Percentiles rank a stretch among this genome's conserved stretches.
These are phyloP conservation scores for Groenewaldozyma tartarivorans DNA, from an alignment of 805 yeast species.

Conservation along the genomic window DNA sequence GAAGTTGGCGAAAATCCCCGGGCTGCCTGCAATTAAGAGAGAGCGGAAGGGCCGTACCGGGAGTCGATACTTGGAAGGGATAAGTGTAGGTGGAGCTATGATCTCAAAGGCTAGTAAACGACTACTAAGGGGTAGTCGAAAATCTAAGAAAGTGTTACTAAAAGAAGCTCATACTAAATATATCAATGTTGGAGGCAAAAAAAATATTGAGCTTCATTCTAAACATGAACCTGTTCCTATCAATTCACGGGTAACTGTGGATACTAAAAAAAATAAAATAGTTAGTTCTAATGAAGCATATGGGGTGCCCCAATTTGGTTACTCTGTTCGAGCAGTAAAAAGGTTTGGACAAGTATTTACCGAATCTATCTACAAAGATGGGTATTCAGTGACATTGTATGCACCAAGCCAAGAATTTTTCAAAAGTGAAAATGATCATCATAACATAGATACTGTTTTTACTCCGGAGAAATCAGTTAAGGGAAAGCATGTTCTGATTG, in stretches of 20 bases:
- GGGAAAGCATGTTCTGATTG: slow-evolving; percentile 35
- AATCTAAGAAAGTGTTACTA: slow-evolving; percentile 41
- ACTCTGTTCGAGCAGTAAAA: slow-evolving; percentile 59
- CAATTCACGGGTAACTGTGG: slow-evolving; percentile 75
- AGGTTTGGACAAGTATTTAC: slow-evolving; percentile 59
- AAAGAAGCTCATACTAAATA: slow-evolving; percentile 53
- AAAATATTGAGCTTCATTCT: slow-evolving; percentile 45
- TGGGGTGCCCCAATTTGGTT: slow-evolving; percentile 35
- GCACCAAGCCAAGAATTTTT: slow-evolving; percentile 57
- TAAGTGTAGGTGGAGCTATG: slow-evolving; percentile 31
- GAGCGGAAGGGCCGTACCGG: slow-evolving; percentile 24
- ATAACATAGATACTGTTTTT: slow-evolving; percentile 5
- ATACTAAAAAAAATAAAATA: slow-evolving; percentile 47
- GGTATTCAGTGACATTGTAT: slow-evolving; percentile 60
- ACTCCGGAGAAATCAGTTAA: slow-evolving; percentile 18
- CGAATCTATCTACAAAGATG: slow-evolving; percentile 52
- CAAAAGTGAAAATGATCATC: slow-evolving; percentile 16
- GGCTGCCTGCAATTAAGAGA: slow-evolving; percentile 57
- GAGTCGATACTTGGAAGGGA: slow-evolving; percentile 54
- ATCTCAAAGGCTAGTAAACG: slow-evolving; percentile 21
- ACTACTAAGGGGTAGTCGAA: slow-evolving; percentile 25
- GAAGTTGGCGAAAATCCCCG: slow-evolving; percentile 60
- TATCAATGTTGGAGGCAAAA: slow-evolving; percentile 63
- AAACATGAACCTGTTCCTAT: slow-evolving; percentile 51
- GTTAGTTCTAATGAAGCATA: slow-evolving; percentile 69